These are phyloP conservation scores for Viola odorata DNA, from an alignment of 345 rosid genomes.

Conservation along the genomic window DNA sequence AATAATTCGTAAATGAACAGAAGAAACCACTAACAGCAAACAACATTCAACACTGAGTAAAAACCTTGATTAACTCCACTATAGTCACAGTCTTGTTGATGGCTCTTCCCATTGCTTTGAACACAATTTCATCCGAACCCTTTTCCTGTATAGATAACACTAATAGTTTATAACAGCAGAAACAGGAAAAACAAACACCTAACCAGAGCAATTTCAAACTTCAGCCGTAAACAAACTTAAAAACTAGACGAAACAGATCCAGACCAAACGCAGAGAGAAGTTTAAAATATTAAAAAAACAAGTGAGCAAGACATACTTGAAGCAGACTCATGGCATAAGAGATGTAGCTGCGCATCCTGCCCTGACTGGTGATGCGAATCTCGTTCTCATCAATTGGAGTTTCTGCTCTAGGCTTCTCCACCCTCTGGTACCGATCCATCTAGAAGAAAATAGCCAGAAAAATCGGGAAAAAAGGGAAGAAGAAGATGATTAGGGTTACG, in stretches of 20 bases:
- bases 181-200: background rate
- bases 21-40: background rate
- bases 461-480: background rate
- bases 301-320: slow-evolving; percentile 39
- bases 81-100: slow-evolving; percentile 90
- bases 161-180: background rate
- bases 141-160: slow-evolving; percentile 46
- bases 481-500: background rate
- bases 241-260: background rate
- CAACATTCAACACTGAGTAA: background rate
- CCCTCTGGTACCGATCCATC: slow-evolving; percentile 35
- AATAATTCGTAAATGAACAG: background rate
- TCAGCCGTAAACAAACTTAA: background rate
- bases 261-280: background rate
- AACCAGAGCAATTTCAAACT: background rate
- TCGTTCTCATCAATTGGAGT: slow-evolving; percentile 33
- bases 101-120: slow-evolving; percentile 99
- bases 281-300: no score
- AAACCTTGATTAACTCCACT: slow-evolving; percentile 87
- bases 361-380: slow-evolving; percentile 38
- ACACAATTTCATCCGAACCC: slow-evolving; percentile 62
- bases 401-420: slow-evolving; percentile 27
- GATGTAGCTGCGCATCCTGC: slow-evolving; percentile 36
- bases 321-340: slow-evolving; percentile 57
- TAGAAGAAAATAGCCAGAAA: background rate